phyloP scores from a whole-genome alignment of 257 asterid genomes.

The Solanum virginianum region DNA sequence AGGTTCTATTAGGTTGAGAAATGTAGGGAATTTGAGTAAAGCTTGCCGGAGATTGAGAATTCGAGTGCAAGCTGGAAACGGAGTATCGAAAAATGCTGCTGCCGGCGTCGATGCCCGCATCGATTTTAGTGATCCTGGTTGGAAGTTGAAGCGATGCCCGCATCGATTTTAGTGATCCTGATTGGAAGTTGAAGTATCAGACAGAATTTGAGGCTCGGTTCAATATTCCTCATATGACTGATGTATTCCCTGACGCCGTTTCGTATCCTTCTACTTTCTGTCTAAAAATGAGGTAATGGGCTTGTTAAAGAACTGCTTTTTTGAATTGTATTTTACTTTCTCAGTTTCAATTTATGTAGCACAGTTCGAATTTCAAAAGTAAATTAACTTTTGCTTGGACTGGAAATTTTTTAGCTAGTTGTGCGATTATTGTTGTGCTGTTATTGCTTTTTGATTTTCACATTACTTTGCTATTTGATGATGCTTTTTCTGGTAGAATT shows the following conservation, averaged over 20 bases:
- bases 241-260: conserved; percentile 43
- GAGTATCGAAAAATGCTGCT: neutral
- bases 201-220: conserved; percentile 60
- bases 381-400: neutral
- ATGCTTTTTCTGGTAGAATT: too few relatives aligned
- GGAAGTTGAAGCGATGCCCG: conserved; percentile 38
- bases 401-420: too few relatives aligned
- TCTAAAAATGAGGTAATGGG: conserved; percentile 57
- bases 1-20: neutral
- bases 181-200: conserved; percentile 65
- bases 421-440: too few relatives aligned
- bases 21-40: neutral
- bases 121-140: conserved; percentile 65
- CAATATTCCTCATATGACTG: conserved; percentile 56
- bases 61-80: conserved; percentile 12
- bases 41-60: conserved; percentile 11
- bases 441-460: too few relatives aligned
- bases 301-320: neutral
- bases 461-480: too few relatives aligned
- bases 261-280: conserved; percentile 77
- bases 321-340: neutral
- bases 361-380: neutral
- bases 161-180: conserved; percentile 62
- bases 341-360: neutral
- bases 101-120: conserved; percentile 5